Conservation (phyloP, 2,329 filamentous ascomycete species). For the Orbilia blumenaviensis region DNA sequence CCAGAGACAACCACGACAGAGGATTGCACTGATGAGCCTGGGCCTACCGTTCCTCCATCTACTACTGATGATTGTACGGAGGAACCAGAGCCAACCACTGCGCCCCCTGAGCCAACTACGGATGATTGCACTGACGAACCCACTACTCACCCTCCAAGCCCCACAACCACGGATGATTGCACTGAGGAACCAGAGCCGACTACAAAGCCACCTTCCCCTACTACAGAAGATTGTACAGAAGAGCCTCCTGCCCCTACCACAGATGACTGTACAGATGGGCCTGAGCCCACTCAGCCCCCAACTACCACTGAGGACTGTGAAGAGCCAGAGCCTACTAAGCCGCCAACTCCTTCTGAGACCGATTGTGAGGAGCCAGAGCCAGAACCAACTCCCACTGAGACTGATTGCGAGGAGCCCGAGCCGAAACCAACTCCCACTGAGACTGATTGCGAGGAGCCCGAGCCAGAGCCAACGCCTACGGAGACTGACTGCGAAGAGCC, state of each 20-base stretch:
- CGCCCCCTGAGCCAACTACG: conserved; percentile 17
- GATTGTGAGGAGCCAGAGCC: too few relatives aligned
- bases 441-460: conserved; percentile 32
- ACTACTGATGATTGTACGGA: conserved; percentile 46
- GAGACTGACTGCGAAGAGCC: conserved; percentile 37
- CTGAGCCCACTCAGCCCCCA: background rate
- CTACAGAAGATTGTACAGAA: conserved; percentile 25
- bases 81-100: conserved; percentile 28
- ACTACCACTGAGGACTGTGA: conserved; percentile 6
- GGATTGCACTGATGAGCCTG: conserved; percentile 39
- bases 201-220: conserved; percentile 17
- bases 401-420: conserved; percentile 23
- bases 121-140: conserved; percentile 49
- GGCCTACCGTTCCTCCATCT: conserved; percentile 14
- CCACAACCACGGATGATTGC: conserved; percentile 16
- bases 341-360: too few relatives aligned
- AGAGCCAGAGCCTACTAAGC: too few relatives aligned
- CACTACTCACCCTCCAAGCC: background rate
- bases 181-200: conserved; percentile 21
- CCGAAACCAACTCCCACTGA: conserved; percentile 7
- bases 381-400: conserved; percentile 1
- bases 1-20: conserved; percentile 9
- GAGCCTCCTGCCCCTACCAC: conserved; percentile 29
- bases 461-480: conserved; percentile 23
- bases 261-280: conserved; percentile 28